Evolutionary conservation across 176 grass and related monocot genomes (phyloP).

Genomic region (Areca catechu): DNA sequence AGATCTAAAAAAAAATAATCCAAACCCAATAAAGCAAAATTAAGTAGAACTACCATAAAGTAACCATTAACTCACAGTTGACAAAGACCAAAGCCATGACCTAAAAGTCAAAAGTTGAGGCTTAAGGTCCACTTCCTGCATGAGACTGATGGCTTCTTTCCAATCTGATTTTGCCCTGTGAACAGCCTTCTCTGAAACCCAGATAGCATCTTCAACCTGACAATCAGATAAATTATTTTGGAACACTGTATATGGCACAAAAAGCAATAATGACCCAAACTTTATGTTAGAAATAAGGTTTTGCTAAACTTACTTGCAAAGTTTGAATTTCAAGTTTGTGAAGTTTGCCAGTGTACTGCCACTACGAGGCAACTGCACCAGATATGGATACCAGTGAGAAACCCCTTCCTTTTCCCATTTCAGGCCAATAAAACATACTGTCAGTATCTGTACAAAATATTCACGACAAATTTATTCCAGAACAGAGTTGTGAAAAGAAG

Average conservation of each 20-base stretch:
- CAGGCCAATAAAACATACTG: slow-evolving; percentile 67
- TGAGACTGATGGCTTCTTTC: slow-evolving; percentile 31
- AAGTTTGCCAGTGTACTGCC: slow-evolving; percentile 70
- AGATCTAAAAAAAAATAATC: slow-evolving; percentile 2
- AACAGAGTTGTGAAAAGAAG: no score
- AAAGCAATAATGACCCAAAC: slow-evolving; percentile 1
- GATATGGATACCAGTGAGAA: slow-evolving; percentile 82
- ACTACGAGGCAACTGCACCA: slow-evolving; percentile 66
- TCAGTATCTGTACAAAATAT: slow-evolving; percentile 40
- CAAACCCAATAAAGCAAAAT: no score
- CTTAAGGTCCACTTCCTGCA: slow-evolving; percentile 65
- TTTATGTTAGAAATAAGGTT: slow-evolving; percentile 9
- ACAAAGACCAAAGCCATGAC: slow-evolving; percentile 84
- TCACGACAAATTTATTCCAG: no score
- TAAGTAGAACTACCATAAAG: no score
- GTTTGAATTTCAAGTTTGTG: slow-evolving; percentile 59
- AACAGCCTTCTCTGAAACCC: slow-evolving; percentile 64
- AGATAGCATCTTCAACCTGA: slow-evolving; percentile 72
- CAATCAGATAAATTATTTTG: slow-evolving; percentile 3
- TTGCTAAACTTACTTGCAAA: slow-evolving; percentile 55
- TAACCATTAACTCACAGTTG: slow-evolving; percentile 43
- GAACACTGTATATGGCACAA: slow-evolving; percentile 10
- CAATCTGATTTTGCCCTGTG: slow-evolving; percentile 50
- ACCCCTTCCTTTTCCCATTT: slow-evolving; percentile 61
- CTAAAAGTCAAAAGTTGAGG: slow-evolving; percentile 62